Base-by-base conservation (phyloP, 2,329 filamentous ascomycete species). In the Fusarium multiceps region DNA sequence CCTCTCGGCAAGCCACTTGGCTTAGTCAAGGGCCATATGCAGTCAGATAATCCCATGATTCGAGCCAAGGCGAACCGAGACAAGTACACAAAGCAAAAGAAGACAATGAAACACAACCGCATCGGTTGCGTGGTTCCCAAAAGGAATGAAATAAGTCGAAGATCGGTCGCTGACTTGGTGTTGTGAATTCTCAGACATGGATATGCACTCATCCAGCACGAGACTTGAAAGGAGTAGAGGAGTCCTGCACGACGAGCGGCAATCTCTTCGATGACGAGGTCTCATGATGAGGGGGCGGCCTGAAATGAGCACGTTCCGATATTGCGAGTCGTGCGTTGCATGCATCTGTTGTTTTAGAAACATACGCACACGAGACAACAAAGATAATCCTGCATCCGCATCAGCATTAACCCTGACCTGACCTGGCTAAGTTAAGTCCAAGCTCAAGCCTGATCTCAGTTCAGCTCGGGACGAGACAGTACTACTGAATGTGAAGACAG, bases 1-100 rank as follows among this genome's bases (percentile, higher is more conserved):
- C 59, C 56, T 63, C 49, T 56, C 57, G 40, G 51, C 51, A 41
- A 59, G 66, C 34, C 67, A 72, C 56, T 43, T 69, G 40, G 56
- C 69, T 48, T 64, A 56, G 53, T 66, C 56, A 28, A 14, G 4
- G 41, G 7, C 20, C 25, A 55, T 43, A 60, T 60, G 55, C 53
- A 51, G 50, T 42, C 41, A 51, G 18, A 59, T 37, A 55, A 48
- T 68, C 25, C 60, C 34, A 34, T 47, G 14, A 30, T 45, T n/a
- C 25, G 48, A 16, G 59, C 61, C 55, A 68, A 61, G 23, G 34
- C 59, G 63, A 27, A 49, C 58, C 16, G 54, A 32, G 68, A 63
- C 21, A 51, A 55, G 37, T 42, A 28, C 25, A 57, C 27, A 66
- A 62, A 45, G 47, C 53, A 40, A 63, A 37, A 59, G 25, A 64